Conservation (phyloP, 805 yeast genomes). For the Saccharomycopsis malanga region DNA sequence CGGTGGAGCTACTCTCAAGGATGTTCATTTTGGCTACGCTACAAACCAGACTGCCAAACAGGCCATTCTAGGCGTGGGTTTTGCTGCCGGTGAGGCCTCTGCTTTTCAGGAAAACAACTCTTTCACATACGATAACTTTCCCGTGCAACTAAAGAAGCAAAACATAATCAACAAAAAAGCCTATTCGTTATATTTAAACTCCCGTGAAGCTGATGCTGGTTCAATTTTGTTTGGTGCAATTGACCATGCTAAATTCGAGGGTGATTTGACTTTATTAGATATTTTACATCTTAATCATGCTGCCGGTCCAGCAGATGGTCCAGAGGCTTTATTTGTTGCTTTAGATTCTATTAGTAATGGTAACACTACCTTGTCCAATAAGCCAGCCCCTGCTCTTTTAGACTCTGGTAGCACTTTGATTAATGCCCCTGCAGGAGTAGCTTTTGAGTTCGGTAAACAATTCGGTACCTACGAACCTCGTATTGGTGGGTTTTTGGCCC, state of each 20-base stretch:
- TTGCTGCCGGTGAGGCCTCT: conserved; percentile 10
- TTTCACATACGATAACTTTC: conserved; percentile 24
- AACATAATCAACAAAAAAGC: conserved; percentile 36
- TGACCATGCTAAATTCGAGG: conserved; percentile 34
- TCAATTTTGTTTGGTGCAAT: conserved; percentile 35
- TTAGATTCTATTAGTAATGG: background rate
- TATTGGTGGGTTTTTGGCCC: conserved; percentile 3
- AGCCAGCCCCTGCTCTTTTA: conserved; percentile 33
- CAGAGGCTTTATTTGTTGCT: conserved; percentile 32
- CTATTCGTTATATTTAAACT: conserved; percentile 47
- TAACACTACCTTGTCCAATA: conserved; percentile 19
- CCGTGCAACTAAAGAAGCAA: conserved; percentile 29
- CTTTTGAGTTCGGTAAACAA: conserved; percentile 1
- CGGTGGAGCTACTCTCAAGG: conserved; percentile 18
- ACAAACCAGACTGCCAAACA: conserved; percentile 17
- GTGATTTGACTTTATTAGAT: conserved; percentile 29
- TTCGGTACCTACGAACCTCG: conserved; percentile 1
- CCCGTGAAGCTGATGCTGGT: conserved; percentile 27
- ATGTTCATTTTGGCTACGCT: conserved; percentile 15
- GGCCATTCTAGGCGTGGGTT: conserved; percentile 17
- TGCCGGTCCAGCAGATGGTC: conserved; percentile 38
- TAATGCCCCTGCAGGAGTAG: conserved; percentile 34
- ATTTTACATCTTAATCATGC: conserved; percentile 38
- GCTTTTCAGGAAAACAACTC: background rate
- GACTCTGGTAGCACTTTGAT: conserved; percentile 39